Evolutionary conservation across 1,139 yeast genomes (phyloP), one percentile per base, ranked within the genome.

Genomic region (Geotrichum cucujoidarum): DNA sequence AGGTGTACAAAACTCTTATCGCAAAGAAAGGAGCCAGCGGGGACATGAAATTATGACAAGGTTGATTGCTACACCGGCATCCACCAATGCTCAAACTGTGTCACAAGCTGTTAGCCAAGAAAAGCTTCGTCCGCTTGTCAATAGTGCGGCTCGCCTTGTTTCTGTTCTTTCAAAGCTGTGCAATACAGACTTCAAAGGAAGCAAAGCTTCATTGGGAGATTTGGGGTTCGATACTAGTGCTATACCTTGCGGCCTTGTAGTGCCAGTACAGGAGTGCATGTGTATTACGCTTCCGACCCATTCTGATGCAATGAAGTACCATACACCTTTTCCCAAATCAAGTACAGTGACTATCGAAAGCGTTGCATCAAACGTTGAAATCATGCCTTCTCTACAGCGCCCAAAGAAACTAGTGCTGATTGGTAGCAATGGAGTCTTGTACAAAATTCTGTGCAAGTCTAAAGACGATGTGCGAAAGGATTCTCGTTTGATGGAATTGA

Each of bases 401-500:
- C 99, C 98, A 0, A 78, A 89, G 56, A 84, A 86, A 55, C 72
- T 94, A 4, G 78, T 80, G 3, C 70, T 92, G 2, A 69, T 80
- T 45, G 98, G 97, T 0, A 80, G 87, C 1, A 88, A 92, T 67
- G 92, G 92, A 10, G 65, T 69, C 13, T 65, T 71, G 0, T 90
- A 89, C 63, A 77, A 82, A 30, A 73, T 94, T 25, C 75, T 94
- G 70, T 83, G 95, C 56, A 94, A 94, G 63, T 78, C 81, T 7
- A 77, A 82, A 54, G 99, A 94, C 64, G 98, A 94, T 67, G 82
- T 95, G 10, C 72, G 98, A 56, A 95, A 94, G 62, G 99, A 94
- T 69, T 95, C 96, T 4, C 84, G 95, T 57, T 78, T 92, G 43
- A 87, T 92, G 77, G 97, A 94, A 59, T 83, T 94, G 57, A 89